Percentiles rank a stretch among this genome's conserved stretches.
These are phyloP conservation scores for Gynostemma pentaphyllum DNA, from an alignment of 306 rosid genomes.

Conservation along the genomic window DNA sequence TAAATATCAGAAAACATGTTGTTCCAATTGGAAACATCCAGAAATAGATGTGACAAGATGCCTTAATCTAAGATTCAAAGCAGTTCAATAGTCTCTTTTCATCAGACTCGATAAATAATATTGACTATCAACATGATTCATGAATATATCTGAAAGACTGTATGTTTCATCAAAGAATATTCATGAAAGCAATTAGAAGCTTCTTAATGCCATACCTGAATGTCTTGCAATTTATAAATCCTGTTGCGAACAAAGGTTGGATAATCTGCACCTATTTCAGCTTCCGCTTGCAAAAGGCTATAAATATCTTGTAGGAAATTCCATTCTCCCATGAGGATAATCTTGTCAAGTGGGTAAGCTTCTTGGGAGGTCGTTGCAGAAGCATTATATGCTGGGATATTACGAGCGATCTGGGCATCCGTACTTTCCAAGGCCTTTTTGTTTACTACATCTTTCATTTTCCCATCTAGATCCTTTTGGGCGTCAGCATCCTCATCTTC, in stretches of 20 bases:
- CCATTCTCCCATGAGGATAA: slow-evolving; percentile 68
- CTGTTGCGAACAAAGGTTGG: slow-evolving; percentile 56
- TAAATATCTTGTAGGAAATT: slow-evolving; percentile 53
- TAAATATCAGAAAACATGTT: neutral
- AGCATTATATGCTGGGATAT: slow-evolving; percentile 58
- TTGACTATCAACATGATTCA: neutral
- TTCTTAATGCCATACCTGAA: slow-evolving; percentile 34
- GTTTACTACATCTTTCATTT: slow-evolving; percentile 45
- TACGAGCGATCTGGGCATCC: slow-evolving; percentile 32
- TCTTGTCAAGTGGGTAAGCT: slow-evolving; percentile 69
- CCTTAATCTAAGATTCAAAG: neutral
- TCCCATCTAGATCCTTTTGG: slow-evolving; percentile 37
- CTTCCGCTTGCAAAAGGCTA: slow-evolving; percentile 19
- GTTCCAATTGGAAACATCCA: neutral
- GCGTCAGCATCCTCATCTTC: slow-evolving; percentile 35
- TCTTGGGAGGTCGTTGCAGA: slow-evolving; percentile 60
- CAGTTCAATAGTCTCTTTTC: neutral
- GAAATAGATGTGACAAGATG: neutral
- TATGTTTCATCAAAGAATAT: neutral
- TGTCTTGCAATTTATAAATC: slow-evolving; percentile 31
- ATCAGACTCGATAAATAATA: neutral
- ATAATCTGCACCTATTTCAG: slow-evolving; percentile 28
- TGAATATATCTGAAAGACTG: neutral
- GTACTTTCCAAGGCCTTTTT: slow-evolving; percentile 43
- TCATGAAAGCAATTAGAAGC: neutral